These are phyloP conservation scores for Coemansia umbellata DNA, from an alignment of 192 early-diverging fungal genomes.

Conservation along the genomic window DNA sequence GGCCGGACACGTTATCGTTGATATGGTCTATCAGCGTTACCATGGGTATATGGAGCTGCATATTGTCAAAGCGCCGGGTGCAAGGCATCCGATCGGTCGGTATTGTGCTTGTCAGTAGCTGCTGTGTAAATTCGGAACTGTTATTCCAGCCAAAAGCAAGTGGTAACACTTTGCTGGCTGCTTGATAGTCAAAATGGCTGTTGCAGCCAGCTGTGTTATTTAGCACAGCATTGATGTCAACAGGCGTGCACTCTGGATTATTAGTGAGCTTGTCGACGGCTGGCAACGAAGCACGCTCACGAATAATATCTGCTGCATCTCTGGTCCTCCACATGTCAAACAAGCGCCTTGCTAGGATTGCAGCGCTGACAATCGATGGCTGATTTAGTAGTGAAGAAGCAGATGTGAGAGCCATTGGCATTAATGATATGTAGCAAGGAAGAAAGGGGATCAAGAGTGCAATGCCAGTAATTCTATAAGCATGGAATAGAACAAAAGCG, in stretches of 20 bases:
- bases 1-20: constrained; percentile 32
- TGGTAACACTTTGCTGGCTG: constrained; percentile 19
- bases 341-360: constrained; percentile 10
- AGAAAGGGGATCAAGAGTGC: too few relatives aligned
- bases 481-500: too few relatives aligned
- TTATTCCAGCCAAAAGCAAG: constrained; percentile 29
- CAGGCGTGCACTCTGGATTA: constrained; percentile 1
- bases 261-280: constrained; percentile 21
- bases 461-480: too few relatives aligned
- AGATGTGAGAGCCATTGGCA: constrained; percentile 1
- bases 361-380: constrained; percentile 5
- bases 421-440: too few relatives aligned
- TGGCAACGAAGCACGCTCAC: constrained; percentile 17
- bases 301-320: constrained; percentile 21
- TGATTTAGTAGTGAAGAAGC: background rate
- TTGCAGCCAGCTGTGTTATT: background rate
- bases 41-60: constrained; percentile 19
- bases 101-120: constrained; percentile 10
- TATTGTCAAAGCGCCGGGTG: background rate
- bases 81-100: constrained; percentile 15
- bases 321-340: constrained; percentile 7
- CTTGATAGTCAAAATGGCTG: constrained; percentile 31
- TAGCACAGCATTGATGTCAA: constrained; percentile 14
- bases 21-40: constrained; percentile 35
- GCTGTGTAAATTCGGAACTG: background rate